These are phyloP conservation scores for Castanea crenata DNA, from an alignment of 306 rosid species.

Conservation along the genomic window DNA sequence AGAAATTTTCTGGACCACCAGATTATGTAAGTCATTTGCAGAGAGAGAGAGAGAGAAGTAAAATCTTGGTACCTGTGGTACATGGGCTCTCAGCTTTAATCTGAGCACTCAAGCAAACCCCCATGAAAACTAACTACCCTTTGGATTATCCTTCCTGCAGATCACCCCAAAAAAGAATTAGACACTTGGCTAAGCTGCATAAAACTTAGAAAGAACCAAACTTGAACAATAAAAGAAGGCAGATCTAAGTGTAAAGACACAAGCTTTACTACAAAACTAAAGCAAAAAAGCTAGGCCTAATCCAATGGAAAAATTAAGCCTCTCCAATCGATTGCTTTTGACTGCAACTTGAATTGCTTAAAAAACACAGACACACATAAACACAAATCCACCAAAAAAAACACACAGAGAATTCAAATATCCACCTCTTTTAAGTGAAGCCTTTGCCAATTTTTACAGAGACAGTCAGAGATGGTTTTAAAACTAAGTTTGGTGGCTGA, in stretches of 20 bases:
- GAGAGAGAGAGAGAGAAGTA: background rate
- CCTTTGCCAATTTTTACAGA: background rate
- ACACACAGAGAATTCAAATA: background rate
- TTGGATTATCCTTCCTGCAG: constrained; percentile 29
- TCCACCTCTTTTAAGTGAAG: constrained; percentile 15
- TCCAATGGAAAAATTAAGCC: constrained; percentile 1
- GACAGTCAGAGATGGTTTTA: background rate
- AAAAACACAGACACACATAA: constrained; percentile 1
- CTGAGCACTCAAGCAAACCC: constrained; percentile 44
- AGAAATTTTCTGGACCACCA: background rate
- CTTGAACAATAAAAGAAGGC: constrained; percentile 1
- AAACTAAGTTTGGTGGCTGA: constrained; percentile 1
- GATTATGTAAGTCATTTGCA: background rate
- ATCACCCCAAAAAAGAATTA: constrained; percentile 22
- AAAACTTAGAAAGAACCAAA: constrained; percentile 5
- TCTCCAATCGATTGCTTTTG: constrained; percentile 5
- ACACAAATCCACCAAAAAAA: background rate
- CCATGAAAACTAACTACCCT: constrained; percentile 42
- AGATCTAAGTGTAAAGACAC: constrained; percentile 34
- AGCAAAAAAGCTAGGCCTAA: background rate
- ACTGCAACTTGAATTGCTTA: background rate
- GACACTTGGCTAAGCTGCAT: constrained; percentile 9
- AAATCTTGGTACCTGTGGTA: constrained; percentile 30
- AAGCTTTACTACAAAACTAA: background rate
- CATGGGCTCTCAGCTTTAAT: constrained; percentile 28